phyloP scores from a whole-genome alignment of 2,329 filamentous ascomycete genomes.

The Stagonosporopsis cucurbitacearum region DNA sequence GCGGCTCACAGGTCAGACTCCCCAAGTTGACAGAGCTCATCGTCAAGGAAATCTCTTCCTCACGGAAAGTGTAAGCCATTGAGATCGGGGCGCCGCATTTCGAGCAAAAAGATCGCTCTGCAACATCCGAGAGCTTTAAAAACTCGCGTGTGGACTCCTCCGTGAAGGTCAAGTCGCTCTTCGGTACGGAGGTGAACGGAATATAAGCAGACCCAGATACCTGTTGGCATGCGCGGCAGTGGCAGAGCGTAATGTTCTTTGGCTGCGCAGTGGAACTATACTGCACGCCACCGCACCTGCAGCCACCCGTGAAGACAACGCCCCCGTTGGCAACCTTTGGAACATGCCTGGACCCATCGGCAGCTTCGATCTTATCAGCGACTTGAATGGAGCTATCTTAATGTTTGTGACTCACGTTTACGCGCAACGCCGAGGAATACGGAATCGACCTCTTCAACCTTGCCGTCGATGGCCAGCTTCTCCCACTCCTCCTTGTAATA shows the following conservation, averaged over 20 bases:
- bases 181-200: slow-evolving; percentile 51
- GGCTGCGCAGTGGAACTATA: slow-evolving; percentile 51
- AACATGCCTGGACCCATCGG: slow-evolving; percentile 33
- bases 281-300: slow-evolving; percentile 52
- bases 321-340: slow-evolving; percentile 17
- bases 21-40: slow-evolving; percentile 53
- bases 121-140: slow-evolving; percentile 50
- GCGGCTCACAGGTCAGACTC: slow-evolving; percentile 42
- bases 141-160: slow-evolving; percentile 37
- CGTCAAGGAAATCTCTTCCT: slow-evolving; percentile 44
- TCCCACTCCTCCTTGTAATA: slow-evolving; percentile 49
- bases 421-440: slow-evolving; percentile 49
- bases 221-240: slow-evolving; percentile 59
- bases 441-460: slow-evolving; percentile 48
- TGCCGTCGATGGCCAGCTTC: slow-evolving; percentile 46
- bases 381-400: background rate
- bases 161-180: slow-evolving; percentile 45
- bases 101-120: slow-evolving; percentile 54
- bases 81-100: slow-evolving; percentile 56
- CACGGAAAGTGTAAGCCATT: slow-evolving; percentile 50
- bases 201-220: slow-evolving; percentile 56
- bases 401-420: slow-evolving; percentile 33
- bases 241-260: slow-evolving; percentile 50
- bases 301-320: slow-evolving; percentile 50
- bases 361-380: slow-evolving; percentile 27